These are phyloP conservation scores for Metarhizium brunneum DNA, from an alignment of 2,329 filamentous ascomycete species.

Conservation along the genomic window DNA sequence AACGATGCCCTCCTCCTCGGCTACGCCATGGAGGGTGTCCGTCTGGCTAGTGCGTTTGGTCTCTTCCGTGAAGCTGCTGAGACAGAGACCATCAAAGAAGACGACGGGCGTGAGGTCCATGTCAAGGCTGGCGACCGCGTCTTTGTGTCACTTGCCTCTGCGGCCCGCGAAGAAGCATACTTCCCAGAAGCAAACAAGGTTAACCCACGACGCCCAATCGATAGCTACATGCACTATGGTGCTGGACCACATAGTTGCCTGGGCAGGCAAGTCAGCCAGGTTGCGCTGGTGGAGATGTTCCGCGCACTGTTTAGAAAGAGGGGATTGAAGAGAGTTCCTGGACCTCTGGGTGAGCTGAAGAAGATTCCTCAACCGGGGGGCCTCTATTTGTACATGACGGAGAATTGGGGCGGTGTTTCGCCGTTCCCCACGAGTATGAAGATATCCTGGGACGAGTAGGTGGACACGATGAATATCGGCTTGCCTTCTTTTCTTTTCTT, in stretches of 20 bases:
- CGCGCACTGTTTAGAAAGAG: conserved; percentile 52
- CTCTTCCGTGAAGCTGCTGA: conserved; percentile 47
- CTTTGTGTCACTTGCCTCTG: conserved; percentile 51
- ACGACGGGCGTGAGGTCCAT: conserved; percentile 40
- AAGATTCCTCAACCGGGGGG: conserved; percentile 48
- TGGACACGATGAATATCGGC: neutral
- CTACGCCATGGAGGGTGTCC: conserved; percentile 64
- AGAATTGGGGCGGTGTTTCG: conserved; percentile 48
- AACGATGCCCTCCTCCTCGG: conserved; percentile 56
- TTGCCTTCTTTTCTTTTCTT: neutral
- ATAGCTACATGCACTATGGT: conserved; percentile 56
- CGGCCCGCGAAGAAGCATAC: conserved; percentile 44
- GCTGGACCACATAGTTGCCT: conserved; percentile 54
- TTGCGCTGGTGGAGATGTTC: conserved; percentile 59
- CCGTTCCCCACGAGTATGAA: conserved; percentile 45
- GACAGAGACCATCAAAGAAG: conserved; percentile 35
- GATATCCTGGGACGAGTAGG: conserved; percentile 37
- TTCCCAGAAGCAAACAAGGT: conserved; percentile 56
- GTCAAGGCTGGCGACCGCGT: conserved; percentile 50
- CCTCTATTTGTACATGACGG: conserved; percentile 52
- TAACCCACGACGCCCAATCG: conserved; percentile 52
- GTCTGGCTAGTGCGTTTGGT: conserved; percentile 54
- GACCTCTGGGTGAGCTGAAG: conserved; percentile 58
- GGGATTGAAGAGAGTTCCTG: conserved; percentile 51
- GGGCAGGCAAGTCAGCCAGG: conserved; percentile 49